Base-by-base conservation (phyloP, 1,139 yeast species). In the Zhuliangozyma blackwelliae region DNA sequence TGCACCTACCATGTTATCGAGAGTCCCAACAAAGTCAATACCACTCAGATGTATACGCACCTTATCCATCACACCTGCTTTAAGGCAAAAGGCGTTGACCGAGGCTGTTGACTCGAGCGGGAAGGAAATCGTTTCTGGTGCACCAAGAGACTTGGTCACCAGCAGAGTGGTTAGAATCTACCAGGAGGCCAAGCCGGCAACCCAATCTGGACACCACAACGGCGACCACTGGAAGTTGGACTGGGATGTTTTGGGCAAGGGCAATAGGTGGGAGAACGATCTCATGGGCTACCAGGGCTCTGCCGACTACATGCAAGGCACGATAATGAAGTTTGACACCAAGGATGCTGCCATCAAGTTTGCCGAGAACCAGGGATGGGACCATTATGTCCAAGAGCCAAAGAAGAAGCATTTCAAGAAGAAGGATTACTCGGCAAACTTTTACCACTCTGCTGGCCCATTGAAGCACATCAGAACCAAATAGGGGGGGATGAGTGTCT, bases 231-330 rank as follows among this genome's bases (percentile, higher is more conserved):
- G 96, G 96, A 78, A 77, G 54, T 57, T 87, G 45, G 95, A 87
- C 62, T 87, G 94, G 92, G 95, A 87, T 54, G 76, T 84, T 30
- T 66, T 82, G 40, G 82, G 82, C 33, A 78, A 82, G 51, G 88
- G 85, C 29, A 80, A 86, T 66, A 71, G 95, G 57, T 87, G 95
- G 95, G 95, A 86, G 58, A 86, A 87, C 61, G 94, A 86, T 54
- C 68, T 86, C 54, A 87, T 86, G 64, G 96, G 96, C 12, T 87
- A 85, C 69, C 90, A 86, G 51, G 77, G 87, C 27, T 70, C 86
- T 32, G 79, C 86, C 25, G 96, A 87, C 60, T 82, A 79, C 62
- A 82, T 87, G 94, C 95, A 86, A 66, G 89, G 85, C 22, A 82
- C 92, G n/a, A 75, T 74, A 52, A 63, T 87, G 72, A 79, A 79